Percentiles rank a stretch among this genome's conserved stretches.
phyloP scores from a whole-genome alignment of 192 early-diverging fungal species.

The Backusella westeae region DNA sequence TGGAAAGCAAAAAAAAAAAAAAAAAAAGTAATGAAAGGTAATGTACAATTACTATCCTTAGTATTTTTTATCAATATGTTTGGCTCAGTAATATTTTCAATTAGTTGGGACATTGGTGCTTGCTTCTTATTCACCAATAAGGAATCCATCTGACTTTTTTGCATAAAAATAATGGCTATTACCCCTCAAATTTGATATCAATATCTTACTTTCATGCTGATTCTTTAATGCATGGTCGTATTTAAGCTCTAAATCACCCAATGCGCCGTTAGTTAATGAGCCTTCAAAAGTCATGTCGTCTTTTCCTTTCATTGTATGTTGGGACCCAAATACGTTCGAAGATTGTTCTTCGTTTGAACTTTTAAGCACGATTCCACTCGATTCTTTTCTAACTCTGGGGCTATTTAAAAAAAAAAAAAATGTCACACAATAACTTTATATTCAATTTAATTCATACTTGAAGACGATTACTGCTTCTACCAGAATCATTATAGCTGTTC shows the following conservation, averaged over 20 bases:
- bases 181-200: not conserved
- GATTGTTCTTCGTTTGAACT: not conserved
- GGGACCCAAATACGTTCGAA: not conserved
- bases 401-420: not conserved
- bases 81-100: not conserved
- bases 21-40: not conserved
- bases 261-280: slow-evolving; percentile 4
- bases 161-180: not conserved
- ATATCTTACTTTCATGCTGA: not conserved
- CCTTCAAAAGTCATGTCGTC: not conserved
- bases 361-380: not conserved
- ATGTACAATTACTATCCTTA: not conserved
- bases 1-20: not conserved
- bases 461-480: slow-evolving; percentile 23
- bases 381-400: not conserved
- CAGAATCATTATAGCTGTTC: not conserved
- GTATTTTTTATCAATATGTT: not conserved
- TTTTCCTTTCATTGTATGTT: not conserved
- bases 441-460: slow-evolving; percentile 6
- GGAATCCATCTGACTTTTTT: not conserved
- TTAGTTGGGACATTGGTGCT: not conserved
- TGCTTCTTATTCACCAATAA: not conserved
- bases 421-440: not conserved
- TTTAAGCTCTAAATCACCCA: not conserved
- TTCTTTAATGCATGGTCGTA: not conserved